Evolutionary conservation across 1,139 yeast species (phyloP).

Genomic region (Diutina scorzettiae): DNA sequence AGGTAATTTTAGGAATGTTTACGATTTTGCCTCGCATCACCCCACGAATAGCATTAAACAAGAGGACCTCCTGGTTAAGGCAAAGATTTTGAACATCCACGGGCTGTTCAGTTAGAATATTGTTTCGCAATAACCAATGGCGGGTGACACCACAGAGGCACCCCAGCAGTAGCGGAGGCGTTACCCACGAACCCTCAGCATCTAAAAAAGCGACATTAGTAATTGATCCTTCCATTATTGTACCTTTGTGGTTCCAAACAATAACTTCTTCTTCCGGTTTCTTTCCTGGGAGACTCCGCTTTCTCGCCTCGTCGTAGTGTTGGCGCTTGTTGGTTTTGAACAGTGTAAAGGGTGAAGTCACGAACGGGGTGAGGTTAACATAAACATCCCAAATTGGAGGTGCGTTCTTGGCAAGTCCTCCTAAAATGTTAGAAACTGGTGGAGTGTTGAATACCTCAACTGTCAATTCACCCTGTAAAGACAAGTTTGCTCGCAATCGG

Average conservation of each 20-base stretch:
- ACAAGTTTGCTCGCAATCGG: constrained; percentile 47
- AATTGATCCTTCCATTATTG: constrained; percentile 75
- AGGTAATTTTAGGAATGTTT: neutral
- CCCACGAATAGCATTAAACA: constrained; percentile 81
- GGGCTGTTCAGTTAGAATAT: constrained; percentile 42
- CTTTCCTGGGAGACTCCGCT: constrained; percentile 27
- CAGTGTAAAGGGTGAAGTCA: constrained; percentile 68
- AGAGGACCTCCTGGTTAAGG: constrained; percentile 53
- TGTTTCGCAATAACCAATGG: constrained; percentile 45
- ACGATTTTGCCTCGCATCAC: constrained; percentile 24
- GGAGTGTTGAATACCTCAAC: constrained; percentile 39
- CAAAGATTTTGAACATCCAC: constrained; percentile 33
- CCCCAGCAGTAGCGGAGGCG: constrained; percentile 69
- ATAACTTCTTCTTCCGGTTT: constrained; percentile 52
- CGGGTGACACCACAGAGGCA: constrained; percentile 82
- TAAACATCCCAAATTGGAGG: constrained; percentile 40
- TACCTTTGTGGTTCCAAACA: constrained; percentile 45
- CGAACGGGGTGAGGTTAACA: constrained; percentile 41
- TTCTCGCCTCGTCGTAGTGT: constrained; percentile 53
- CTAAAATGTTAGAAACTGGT: constrained; percentile 26
- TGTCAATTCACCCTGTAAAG: constrained; percentile 34
- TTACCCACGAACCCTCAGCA: constrained; percentile 45
- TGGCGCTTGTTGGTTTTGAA: constrained; percentile 75
- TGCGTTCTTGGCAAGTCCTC: constrained; percentile 21
- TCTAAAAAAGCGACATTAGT: constrained; percentile 60